phyloP scores from a whole-genome alignment of 2,329 filamentous ascomycete species.

The Cercospora sojina region DNA sequence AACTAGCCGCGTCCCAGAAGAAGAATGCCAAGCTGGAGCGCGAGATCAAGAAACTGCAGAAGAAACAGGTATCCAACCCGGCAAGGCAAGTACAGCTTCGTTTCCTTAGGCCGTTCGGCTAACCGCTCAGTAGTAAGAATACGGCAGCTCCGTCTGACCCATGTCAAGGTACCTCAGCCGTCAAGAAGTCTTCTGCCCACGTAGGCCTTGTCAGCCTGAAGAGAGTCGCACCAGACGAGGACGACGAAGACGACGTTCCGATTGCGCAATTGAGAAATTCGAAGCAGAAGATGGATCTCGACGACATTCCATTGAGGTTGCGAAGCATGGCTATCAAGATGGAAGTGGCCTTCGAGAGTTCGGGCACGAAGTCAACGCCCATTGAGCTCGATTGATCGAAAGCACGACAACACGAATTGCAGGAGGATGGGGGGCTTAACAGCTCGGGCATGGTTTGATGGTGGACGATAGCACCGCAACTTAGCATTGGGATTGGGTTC shows the following conservation, averaged over 20 bases:
- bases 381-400: not conserved
- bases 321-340: not conserved
- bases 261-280: not conserved
- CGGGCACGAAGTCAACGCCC: not conserved
- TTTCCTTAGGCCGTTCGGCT: not conserved
- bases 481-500: not conserved
- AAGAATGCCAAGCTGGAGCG: not conserved
- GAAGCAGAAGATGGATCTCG: not conserved
- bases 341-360: not conserved
- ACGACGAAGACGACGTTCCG: not conserved
- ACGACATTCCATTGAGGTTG: not conserved
- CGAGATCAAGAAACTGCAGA: not conserved
- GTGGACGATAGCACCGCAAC: not conserved
- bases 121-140: not conserved
- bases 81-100: not conserved
- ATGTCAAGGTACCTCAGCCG: not conserved
- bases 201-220: not conserved
- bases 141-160: not conserved
- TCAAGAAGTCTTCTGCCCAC: not conserved
- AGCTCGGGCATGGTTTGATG: not conserved
- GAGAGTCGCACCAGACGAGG: not conserved
- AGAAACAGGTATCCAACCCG: not conserved
- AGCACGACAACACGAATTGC: not conserved
- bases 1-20: not conserved
- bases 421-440: not conserved